These are phyloP conservation scores for Haplosporangium sp. DNA, from an alignment of 371 early-diverging fungal species.

Conservation along the genomic window DNA sequence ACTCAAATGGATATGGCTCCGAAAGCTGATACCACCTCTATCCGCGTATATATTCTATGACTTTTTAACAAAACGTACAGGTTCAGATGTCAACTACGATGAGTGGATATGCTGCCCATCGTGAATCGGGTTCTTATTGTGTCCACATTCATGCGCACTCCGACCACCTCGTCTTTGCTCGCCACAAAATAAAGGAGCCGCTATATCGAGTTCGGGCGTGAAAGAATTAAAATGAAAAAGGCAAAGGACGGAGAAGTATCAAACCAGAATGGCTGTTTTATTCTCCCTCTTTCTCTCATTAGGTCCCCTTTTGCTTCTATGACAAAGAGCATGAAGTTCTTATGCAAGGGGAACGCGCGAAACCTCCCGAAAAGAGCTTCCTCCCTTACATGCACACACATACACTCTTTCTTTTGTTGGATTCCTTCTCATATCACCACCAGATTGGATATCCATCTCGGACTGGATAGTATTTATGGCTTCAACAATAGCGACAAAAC, in stretches of 20 bases:
- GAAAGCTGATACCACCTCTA: background rate
- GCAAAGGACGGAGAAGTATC: constrained; percentile 1
- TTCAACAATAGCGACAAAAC: background rate
- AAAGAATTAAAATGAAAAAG: background rate
- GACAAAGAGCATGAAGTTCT: background rate
- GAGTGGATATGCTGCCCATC: too few relatives aligned
- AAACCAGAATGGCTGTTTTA: background rate
- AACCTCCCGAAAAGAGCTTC: constrained; percentile 8
- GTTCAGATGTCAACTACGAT: too few relatives aligned
- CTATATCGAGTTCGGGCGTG: background rate
- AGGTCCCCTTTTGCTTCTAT: background rate
- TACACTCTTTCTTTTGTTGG: background rate
- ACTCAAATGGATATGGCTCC: too few relatives aligned
- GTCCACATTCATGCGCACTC: too few relatives aligned
- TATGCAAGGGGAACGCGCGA: constrained; percentile 6
- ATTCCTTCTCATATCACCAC: too few relatives aligned
- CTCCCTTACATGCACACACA: background rate
- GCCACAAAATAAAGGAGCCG: background rate
- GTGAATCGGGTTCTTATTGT: too few relatives aligned
- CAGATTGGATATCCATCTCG: background rate
- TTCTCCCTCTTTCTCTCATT: too few relatives aligned
- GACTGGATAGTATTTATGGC: background rate
- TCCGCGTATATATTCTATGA: background rate
- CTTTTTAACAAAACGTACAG: background rate
- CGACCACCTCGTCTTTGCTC: too few relatives aligned